Conservation (phyloP, 768 basidiomycete species). For the Antrodiella citrinella region DNA sequence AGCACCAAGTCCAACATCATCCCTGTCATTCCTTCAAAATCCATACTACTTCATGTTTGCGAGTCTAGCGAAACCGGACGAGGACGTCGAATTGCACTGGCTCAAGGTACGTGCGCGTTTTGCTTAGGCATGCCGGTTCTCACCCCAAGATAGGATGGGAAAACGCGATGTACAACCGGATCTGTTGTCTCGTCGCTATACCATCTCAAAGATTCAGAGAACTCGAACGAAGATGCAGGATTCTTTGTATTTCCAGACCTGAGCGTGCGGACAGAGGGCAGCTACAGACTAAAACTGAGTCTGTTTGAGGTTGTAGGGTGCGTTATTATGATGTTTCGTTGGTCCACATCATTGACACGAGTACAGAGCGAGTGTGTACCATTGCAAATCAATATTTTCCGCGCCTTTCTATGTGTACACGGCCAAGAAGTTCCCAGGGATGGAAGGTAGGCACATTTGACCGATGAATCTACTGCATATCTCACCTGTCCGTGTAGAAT, state of each 20-base stretch:
- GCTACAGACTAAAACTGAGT: constrained; percentile 66
- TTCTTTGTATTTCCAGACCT: constrained; percentile 98
- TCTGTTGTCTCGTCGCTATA: constrained; percentile 86
- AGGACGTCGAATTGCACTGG: constrained; percentile 85
- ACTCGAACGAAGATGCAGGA: constrained; percentile 63
- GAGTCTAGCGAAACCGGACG: constrained; percentile 80
- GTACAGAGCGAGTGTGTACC: constrained; percentile 70
- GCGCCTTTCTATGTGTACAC: constrained; percentile 91
- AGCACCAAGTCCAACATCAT: constrained; percentile 11
- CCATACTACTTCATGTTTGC: constrained; percentile 98
- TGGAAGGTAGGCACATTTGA: constrained; percentile 71
- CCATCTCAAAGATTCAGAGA: constrained; percentile 67
- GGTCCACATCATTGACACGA: background rate
- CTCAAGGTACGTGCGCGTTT: constrained; percentile 42
- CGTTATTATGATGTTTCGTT: constrained; percentile 24
- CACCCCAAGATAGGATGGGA: constrained; percentile 52
- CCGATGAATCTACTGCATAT: constrained; percentile 4
- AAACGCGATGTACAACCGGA: constrained; percentile 87
- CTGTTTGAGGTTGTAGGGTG: constrained; percentile 91
- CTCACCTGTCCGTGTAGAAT: constrained; percentile 42
- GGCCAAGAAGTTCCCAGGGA: constrained; percentile 93
- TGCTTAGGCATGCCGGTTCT: background rate
- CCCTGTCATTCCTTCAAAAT: constrained; percentile 71
- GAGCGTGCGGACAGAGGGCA: constrained; percentile 86
- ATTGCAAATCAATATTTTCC: constrained; percentile 86